Evolutionary conservation across 345 rosid species (phyloP), one percentile per base, ranked within the genome.

Genomic region (Hibiscus tridactylites): DNA sequence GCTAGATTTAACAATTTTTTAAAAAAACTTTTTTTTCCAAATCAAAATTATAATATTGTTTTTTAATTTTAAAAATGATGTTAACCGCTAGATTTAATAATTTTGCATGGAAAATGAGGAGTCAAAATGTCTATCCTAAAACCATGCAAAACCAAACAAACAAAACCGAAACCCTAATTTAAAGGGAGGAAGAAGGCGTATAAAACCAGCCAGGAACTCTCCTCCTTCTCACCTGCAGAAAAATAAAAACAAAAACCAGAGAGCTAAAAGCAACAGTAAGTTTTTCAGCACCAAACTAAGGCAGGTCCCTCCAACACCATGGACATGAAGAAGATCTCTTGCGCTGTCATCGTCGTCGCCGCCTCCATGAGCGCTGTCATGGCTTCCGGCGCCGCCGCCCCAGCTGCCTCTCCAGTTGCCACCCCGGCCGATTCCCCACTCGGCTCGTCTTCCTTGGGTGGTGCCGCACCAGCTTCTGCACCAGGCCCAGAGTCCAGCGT

Each of bases 301-400:
- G 71, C 71, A 66, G 57, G 58, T 66, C 71, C 47, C 33, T 10
- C 68, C 76, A 57, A 3, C 58, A 73, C 53, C 82, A 92, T 92
- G 95, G 95, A 83, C 71, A 71, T 81, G 87, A 89, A 88, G 85
- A 92, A 85, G 88, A 82, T 90, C 79, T 79, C 82, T 65, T 85
- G 76, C 9, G 88, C 83, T 21, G 79, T 85, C 75, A 72, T 88
- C n/a, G 4, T 85, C 0, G 87, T 76, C 1, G 91, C 91, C 1
- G 86, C 89, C 80, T 81, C 83, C 73, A 75, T 90, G 84, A 81
- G 80, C 65, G 79, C 81, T 2, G 89, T 71, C 78, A 57, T 86
- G 84, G 96, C 96, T 16, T n/a, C 79, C 2, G 71, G 47, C 4
- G 16, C 78, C 2, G 73, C 39, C 2, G 79, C 79, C 3, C 54